These are phyloP conservation scores for Camellia granthamiana DNA, from an alignment of 148 eudicot species.

Conservation along the genomic window DNA sequence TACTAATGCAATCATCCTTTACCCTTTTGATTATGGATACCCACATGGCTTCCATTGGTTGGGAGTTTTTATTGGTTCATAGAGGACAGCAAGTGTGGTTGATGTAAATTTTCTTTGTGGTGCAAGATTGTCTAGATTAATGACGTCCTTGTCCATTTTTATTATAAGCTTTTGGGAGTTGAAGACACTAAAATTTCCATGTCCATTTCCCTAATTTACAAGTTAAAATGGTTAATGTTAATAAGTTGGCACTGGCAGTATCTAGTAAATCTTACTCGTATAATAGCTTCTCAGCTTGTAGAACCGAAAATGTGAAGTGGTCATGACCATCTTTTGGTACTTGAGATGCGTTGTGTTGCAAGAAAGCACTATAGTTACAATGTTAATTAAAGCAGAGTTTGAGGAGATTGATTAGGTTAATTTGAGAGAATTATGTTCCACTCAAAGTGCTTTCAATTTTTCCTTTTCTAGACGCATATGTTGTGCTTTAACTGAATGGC, in stretches of 20 bases:
- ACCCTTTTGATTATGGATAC: not conserved
- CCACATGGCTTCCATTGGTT: not conserved
- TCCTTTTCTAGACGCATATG: not conserved
- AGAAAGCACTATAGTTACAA: not conserved
- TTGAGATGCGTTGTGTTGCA: not conserved
- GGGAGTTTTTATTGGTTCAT: not conserved
- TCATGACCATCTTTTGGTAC: not conserved
- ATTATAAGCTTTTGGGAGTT: not conserved
- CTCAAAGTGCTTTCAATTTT: not conserved
- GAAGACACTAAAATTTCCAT: not conserved
- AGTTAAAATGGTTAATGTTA: not conserved
- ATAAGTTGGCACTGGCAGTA: not conserved
- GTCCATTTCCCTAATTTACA: not conserved
- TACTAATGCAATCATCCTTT: not conserved
- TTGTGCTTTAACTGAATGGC: not conserved
- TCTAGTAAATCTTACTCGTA: not conserved
- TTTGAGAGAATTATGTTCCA: not conserved
- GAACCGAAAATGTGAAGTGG: too few species aligned
- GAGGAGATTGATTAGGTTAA: constrained; percentile 5
- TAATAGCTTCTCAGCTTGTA: too few species aligned
- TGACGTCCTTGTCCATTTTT: not conserved
- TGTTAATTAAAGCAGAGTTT: not conserved
- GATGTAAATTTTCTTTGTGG: not conserved
- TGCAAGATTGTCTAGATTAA: not conserved
- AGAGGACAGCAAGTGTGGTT: not conserved